Conservation (phyloP, 306 rosid genomes). For the Alnus rubra region DNA sequence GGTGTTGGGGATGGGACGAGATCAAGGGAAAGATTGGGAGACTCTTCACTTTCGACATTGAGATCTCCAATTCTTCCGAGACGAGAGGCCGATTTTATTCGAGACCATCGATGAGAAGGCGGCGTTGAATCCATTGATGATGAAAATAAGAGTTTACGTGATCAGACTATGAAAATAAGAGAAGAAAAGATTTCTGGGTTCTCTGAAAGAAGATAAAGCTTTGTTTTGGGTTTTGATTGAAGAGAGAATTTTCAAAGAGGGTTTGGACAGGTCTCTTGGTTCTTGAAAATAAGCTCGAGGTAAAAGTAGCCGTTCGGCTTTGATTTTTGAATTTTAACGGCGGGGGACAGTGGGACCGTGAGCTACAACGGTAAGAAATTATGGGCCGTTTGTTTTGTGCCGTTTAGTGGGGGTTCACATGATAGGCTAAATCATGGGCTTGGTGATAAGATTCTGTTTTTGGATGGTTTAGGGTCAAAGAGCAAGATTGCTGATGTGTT, state of each 20-base stretch:
- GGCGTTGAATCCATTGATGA: slow-evolving; percentile 57
- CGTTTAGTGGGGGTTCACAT: background rate
- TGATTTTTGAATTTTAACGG: slow-evolving; percentile 20
- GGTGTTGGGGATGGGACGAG: slow-evolving; percentile 36
- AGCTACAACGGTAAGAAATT: slow-evolving; percentile 33
- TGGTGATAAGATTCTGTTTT: background rate
- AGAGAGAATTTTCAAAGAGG: background rate
- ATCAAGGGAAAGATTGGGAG: slow-evolving; percentile 42
- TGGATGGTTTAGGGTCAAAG: background rate
- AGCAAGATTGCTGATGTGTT: background rate
- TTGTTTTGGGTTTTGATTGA: background rate
- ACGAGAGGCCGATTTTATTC: slow-evolving; percentile 48
- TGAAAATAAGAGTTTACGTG: no score
- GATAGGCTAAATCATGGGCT: background rate
- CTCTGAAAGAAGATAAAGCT: background rate
- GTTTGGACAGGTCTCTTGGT: background rate
- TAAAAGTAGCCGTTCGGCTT: slow-evolving; percentile 49
- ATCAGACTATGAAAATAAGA: background rate
- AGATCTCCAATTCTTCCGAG: slow-evolving; percentile 21
- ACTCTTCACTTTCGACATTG: slow-evolving; percentile 20
- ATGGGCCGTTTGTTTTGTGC: background rate
- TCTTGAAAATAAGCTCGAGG: slow-evolving; percentile 6
- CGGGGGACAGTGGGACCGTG: slow-evolving; percentile 24
- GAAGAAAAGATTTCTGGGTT: background rate
- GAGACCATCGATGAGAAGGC: slow-evolving; percentile 37